Evolutionary conservation across 306 rosid genomes (phyloP), one percentile per base, ranked within the genome.

Genomic region (Cucumis hystrix): DNA sequence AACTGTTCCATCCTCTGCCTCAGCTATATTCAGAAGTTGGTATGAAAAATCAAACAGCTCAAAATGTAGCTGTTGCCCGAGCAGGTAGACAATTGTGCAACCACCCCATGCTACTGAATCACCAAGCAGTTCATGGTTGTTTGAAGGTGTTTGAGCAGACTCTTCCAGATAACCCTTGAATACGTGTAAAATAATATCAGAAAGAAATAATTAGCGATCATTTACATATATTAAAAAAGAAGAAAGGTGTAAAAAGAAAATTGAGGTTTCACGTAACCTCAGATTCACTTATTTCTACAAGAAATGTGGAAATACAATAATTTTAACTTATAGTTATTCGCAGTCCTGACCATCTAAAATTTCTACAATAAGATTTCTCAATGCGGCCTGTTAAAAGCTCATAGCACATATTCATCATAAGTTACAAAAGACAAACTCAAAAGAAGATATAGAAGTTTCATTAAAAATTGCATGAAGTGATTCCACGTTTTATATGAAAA

Each of bases 61-160:
- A 76, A 95, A 95, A 83, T 95, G 97, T 66, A 92, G 86, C 82
- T 95, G 98, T 78, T 95, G 98, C 75, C 98, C 98, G 63, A 95
- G 97, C 90, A 95, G 84, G 85, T 95, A 92, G 78, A 95, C 90
- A 77, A 95, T 83, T 79, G 98, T 95, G 89, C 98, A 95, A 78
- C 96, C 98, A 30, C 98, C 98, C 98, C 98, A 95, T 55, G 98
- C 97, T n/a, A 90, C 87, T 56, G 98, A 95, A 84, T 95, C 98
- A 77, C 98, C 98, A 77, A 95, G 89, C 87, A 78, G 80, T 83
- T 92, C 96, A 64, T 81, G 89, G 83, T 83, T 87, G 84, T 78
- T 88, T 83, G 97, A 84, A 67, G 86, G 75, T 84, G 79, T 86
- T 61, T 87, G 93, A 57, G 82, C 84, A 75, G 91, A 89, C 86